A percentile compares a stretch with the other conserved stretches of the same genome.
These are phyloP conservation scores for Schoenoplectus triqueter DNA, from an alignment of 202 grass and related monocot species.

Conservation along the genomic window DNA sequence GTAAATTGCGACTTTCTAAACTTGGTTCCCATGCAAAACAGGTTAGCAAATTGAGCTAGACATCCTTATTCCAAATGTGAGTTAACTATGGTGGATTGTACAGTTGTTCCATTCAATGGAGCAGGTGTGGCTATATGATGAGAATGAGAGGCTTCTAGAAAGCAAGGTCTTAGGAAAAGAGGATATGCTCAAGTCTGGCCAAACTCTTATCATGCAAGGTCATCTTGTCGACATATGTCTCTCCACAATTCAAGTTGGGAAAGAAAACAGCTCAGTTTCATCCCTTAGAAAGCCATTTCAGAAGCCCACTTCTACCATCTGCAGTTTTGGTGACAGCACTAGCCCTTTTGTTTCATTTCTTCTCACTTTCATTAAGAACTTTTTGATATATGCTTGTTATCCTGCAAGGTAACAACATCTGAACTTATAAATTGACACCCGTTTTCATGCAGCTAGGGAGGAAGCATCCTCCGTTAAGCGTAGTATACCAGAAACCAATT, in stretches of 20 bases:
- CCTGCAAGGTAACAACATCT: not conserved
- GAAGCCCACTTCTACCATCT: slow-evolving; percentile 3
- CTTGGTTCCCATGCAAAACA: slow-evolving; percentile 53
- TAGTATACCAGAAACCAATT: not conserved
- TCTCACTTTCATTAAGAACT: not conserved
- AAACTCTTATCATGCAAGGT: slow-evolving; percentile 54
- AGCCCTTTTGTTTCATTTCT: not conserved
- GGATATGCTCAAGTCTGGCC: slow-evolving; percentile 53
- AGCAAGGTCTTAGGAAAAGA: slow-evolving; percentile 53
- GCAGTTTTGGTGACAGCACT: not conserved
- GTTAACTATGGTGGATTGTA: slow-evolving; percentile 12
- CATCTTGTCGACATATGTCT: slow-evolving; percentile 71
- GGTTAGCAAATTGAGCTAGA: slow-evolving; percentile 36
- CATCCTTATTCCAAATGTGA: slow-evolving; percentile 16
- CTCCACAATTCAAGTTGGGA: not conserved
- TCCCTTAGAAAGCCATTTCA: slow-evolving; percentile 30
- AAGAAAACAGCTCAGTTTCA: slow-evolving; percentile 10
- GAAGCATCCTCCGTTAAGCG: slow-evolving; percentile 4
- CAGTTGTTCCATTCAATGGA: slow-evolving; percentile 19
- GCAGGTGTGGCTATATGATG: slow-evolving; percentile 57
- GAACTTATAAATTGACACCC: not conserved
- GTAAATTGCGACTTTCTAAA: slow-evolving; percentile 53
- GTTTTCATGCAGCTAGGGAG: slow-evolving; percentile 4
- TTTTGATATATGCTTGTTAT: not conserved
- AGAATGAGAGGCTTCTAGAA: slow-evolving; percentile 63